Evolutionary conservation across 176 grass and related monocot genomes (phyloP).

Genomic region (Eragrostis curvula): DNA sequence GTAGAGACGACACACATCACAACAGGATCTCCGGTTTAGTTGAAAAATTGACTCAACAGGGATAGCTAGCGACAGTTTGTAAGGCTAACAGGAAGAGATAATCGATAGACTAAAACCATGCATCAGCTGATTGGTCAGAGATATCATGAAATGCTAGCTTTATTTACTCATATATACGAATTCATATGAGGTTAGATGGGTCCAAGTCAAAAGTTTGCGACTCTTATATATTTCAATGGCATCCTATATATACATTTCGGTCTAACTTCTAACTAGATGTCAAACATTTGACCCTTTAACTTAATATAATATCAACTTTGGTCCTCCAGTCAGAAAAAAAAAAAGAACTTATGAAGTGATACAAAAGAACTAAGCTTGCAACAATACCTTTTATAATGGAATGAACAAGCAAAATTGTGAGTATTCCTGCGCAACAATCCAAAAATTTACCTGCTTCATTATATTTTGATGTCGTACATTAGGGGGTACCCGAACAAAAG

Average conservation of each 20-base stretch:
- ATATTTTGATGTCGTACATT: too few species aligned
- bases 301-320: background rate
- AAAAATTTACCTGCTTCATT: too few species aligned
- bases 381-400: background rate
- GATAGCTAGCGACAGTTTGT: too few species aligned
- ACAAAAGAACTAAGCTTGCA: background rate
- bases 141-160: background rate
- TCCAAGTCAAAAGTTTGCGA: background rate
- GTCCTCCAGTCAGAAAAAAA: background rate
- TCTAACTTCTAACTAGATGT: background rate
- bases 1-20: background rate
- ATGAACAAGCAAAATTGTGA: background rate
- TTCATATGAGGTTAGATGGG: background rate
- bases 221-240: background rate
- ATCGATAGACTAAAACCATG: too few species aligned
- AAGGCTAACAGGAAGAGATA: background rate
- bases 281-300: background rate
- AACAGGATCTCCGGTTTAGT: background rate
- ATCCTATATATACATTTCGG: background rate
- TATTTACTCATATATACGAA: too few species aligned
- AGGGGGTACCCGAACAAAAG: too few species aligned
- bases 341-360: too few species aligned
- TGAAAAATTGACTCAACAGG: too few species aligned
- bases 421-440: too few species aligned
- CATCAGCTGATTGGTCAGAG: background rate